Evolutionary conservation across 345 rosid genomes (phyloP).

Genomic region (Noccaea bulbosa): DNA sequence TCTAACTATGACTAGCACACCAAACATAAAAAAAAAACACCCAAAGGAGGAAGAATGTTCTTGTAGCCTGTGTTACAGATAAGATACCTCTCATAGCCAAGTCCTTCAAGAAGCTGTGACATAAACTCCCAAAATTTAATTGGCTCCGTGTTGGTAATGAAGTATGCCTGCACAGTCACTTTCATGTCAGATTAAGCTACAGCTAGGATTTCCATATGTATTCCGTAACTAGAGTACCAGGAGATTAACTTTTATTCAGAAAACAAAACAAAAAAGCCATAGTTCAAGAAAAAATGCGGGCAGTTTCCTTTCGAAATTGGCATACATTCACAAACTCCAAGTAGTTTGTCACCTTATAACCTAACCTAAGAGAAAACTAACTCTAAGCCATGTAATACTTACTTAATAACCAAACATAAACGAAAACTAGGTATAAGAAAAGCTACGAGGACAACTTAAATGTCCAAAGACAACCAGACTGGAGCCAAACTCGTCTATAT

Average conservation of each 20-base stretch:
- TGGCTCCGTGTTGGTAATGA: conserved; percentile 89
- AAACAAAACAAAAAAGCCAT: background rate
- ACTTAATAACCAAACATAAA: conserved; percentile 5
- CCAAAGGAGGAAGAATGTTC: background rate
- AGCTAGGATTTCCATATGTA: background rate
- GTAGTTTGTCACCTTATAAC: conserved; percentile 20
- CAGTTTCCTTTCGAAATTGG: background rate
- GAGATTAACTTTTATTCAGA: background rate
- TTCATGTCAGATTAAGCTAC: conserved; percentile 13
- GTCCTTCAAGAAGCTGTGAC: conserved; percentile 73
- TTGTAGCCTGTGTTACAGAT: conserved; percentile 9
- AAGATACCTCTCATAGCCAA: conserved; percentile 84
- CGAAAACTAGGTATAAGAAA: background rate
- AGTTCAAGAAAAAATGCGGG: background rate
- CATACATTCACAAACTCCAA: background rate
- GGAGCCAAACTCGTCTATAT: conserved; percentile 1
- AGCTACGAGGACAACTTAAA: background rate
- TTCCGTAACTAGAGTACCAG: background rate
- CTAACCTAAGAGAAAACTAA: background rate
- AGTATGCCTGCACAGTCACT: conserved; percentile 71
- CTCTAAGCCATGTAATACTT: background rate
- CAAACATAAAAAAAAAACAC: background rate
- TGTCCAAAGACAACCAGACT: background rate
- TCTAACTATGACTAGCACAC: conserved; percentile 13
- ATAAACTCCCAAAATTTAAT: conserved; percentile 93